Evolutionary conservation across 2,329 filamentous ascomycete genomes (phyloP), one percentile per base, ranked within the genome.

Genomic region (Fusarium guadeloupense): DNA sequence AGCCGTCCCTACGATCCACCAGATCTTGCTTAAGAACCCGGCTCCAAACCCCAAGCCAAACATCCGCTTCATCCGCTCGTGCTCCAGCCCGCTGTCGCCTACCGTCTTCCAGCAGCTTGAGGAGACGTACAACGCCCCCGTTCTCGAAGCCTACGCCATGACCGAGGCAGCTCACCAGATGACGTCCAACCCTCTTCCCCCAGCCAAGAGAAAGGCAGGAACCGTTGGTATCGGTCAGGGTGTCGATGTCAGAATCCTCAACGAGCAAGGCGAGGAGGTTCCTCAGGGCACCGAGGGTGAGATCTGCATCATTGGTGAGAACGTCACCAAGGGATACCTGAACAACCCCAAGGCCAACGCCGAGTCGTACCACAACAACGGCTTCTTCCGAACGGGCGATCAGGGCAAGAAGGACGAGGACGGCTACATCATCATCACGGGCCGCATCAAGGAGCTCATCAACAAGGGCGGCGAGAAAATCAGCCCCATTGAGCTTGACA

Each of bases 391-490:
- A 67, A 96, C 92, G 0, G 92, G 92, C 6, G 92, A 96, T 72
- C 91, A 96, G 75, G 92, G 92, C 43, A 90, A 89, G 77, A 83
- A 86, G 72, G 92, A 96, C 69, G 78, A 85, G 54, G 90, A 95
- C 66, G 91, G 91, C 56, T 96, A 95, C 72, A 80, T 96, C 10
- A 83, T 91, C 71, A 94, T 96, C 76, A 96, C 92, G 0, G 92
- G 92, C n/a, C 84, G 92, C 47, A 96, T 96, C 78, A 96, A 96
- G 82, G 92, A 96, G 77, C 81, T 96, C 46, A 96, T 96, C 81
- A 93, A 93, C 78, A 93, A 94, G 77, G 91, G 90, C 50, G 92
- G 92, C 56, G 92, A 96, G 79, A 95, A 95, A 80, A 95, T 96
- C 72, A 91, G 87, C 65, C 92, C 92, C 2, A 93, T 95, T 50